These are phyloP conservation scores for Pulveroboletus sp. DNA, from an alignment of 768 basidiomycete genomes.

Conservation along the genomic window DNA sequence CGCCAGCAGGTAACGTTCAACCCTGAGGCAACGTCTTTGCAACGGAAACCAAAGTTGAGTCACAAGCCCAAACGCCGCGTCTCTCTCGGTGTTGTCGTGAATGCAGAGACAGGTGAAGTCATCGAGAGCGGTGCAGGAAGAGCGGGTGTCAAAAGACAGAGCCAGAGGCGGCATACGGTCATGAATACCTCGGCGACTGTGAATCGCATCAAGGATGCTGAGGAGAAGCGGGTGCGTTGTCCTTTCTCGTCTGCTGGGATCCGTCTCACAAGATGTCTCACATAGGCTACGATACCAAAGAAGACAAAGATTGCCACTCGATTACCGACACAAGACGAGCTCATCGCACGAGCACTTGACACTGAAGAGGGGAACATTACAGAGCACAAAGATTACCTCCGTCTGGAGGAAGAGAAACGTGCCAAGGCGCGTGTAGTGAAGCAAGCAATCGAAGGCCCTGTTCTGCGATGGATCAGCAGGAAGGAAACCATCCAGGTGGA, in stretches of 20 bases:
- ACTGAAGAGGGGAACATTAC: conserved; percentile 82
- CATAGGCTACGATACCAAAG: conserved; percentile 49
- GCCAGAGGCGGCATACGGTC: no score
- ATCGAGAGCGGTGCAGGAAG: no score
- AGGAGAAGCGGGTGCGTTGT: no score
- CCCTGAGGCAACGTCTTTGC: no score
- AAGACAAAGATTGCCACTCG: conserved; percentile 51
- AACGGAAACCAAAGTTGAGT: no score
- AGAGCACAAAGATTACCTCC: conserved; percentile 75
- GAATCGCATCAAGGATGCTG: neutral
- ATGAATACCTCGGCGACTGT: no score
- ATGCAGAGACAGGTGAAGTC: no score
- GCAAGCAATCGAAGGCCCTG: conserved; percentile 56
- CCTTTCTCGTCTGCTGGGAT: no score
- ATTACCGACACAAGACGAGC: conserved; percentile 71
- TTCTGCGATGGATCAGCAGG: conserved; percentile 68
- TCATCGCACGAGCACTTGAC: conserved; percentile 78
- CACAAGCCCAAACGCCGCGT: no score
- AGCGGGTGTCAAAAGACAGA: no score
- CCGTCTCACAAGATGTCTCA: neutral
- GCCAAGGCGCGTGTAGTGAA: conserved; percentile 58
- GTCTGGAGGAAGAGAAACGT: conserved; percentile 77
- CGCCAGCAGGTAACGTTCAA: no score
- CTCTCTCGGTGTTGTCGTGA: no score
- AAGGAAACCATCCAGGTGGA: conserved; percentile 52